Conservation (phyloP, 2,329 filamentous ascomycete species). For the Talaromyces sp. region DNA sequence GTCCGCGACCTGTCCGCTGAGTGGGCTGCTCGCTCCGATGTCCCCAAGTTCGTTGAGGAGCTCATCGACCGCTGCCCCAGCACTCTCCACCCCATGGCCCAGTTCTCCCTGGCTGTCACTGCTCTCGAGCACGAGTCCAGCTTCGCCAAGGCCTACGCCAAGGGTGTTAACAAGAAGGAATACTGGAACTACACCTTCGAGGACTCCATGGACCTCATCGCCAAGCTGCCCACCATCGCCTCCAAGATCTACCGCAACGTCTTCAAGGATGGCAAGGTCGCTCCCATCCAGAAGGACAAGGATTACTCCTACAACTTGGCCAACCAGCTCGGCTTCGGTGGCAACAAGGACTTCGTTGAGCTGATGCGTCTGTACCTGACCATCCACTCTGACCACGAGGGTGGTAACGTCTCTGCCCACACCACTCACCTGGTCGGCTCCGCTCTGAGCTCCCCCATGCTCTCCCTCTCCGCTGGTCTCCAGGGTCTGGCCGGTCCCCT, state of each 20-base stretch:
- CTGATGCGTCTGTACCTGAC: conserved; percentile 98
- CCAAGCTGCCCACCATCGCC: conserved; percentile 97
- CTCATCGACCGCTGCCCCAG: conserved; percentile 99
- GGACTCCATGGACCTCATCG: conserved; percentile 99
- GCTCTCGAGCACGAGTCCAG: conserved; percentile 98
- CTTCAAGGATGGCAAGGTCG: conserved; percentile 99
- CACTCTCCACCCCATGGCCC: conserved; percentile 99
- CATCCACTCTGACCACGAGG: conserved; percentile 99
- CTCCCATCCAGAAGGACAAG: conserved; percentile 95
- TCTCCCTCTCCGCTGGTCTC: conserved; percentile 92
- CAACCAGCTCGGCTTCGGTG: conserved; percentile 96
- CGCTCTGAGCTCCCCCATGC: conserved; percentile 95
- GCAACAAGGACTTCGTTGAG: conserved; percentile 96
- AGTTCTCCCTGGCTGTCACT: conserved; percentile 96
- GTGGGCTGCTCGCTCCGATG: conserved; percentile 95
- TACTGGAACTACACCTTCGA: conserved; percentile 99
- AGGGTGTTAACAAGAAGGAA: conserved; percentile 98
- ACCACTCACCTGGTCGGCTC: conserved; percentile 97
- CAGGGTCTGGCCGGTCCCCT: conserved; percentile 98
- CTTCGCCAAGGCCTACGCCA: conserved; percentile 98
- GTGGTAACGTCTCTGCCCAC: conserved; percentile 97
- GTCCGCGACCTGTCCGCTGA: conserved; percentile 97
- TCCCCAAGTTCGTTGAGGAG: conserved; percentile 98
- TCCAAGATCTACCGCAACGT: conserved; percentile 99
- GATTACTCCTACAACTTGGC: conserved; percentile 99